Percentiles rank a stretch among this genome's conserved stretches.
Evolutionary conservation across 2,329 filamentous ascomycete genomes (phyloP).

Genomic region (Polychaeton citri): DNA sequence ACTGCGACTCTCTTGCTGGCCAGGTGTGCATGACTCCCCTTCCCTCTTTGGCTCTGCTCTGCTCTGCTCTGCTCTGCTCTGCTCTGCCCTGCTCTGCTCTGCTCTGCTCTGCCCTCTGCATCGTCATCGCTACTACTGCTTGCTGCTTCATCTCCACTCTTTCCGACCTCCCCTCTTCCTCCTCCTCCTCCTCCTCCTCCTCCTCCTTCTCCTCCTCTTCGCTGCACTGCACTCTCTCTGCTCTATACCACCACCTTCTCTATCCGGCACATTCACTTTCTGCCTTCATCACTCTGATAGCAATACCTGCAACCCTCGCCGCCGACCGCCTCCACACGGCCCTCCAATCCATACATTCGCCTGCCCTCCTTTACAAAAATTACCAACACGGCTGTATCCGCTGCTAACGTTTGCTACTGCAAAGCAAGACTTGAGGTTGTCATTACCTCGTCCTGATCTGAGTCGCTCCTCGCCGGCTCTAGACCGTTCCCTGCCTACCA

Average conservation of each 20-base stretch:
- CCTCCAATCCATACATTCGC: not conserved
- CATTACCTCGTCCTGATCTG: too few species aligned
- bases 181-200: slow-evolving; percentile 14
- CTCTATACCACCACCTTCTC: not conserved
- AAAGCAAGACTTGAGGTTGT: too few species aligned
- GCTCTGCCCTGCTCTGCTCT: slow-evolving; percentile 11
- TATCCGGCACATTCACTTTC: too few species aligned
- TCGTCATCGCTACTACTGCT: slow-evolving; percentile 11
- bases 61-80: slow-evolving; percentile 18
- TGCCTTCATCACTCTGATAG: too few species aligned
- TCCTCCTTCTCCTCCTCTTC: not conserved
- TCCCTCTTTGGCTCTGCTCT: slow-evolving; percentile 11
- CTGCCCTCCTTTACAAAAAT: not conserved
- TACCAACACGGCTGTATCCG: too few species aligned
- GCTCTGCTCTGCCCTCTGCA: slow-evolving; percentile 14
- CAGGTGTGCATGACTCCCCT: slow-evolving; percentile 1
- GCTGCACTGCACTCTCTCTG: not conserved
- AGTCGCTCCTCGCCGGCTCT: too few species aligned
- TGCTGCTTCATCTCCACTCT: slow-evolving; percentile 9
- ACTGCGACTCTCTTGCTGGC: too few species aligned
- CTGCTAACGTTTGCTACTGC: too few species aligned
- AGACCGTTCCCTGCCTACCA: too few species aligned
- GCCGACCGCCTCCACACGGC: too few species aligned
- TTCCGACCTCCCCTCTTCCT: slow-evolving; percentile 16
- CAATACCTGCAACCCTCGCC: too few species aligned